Percentiles rank a stretch among this genome's conserved stretches.
phyloP scores from a whole-genome alignment of 129 eudicot genomes.

The Solidago caesia region DNA sequence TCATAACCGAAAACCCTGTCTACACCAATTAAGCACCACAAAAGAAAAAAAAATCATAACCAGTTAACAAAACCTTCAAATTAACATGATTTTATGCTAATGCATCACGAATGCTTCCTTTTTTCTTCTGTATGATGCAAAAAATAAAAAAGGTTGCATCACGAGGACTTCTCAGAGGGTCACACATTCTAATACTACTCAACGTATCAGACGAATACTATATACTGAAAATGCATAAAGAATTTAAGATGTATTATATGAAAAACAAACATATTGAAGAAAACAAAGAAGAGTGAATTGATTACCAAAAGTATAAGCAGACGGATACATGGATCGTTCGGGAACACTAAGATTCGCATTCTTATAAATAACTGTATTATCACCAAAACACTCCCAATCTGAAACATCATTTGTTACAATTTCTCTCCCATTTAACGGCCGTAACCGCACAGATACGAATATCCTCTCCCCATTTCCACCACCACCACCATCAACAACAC shows the following conservation, averaged over 20 bases:
- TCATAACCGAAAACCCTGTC: conserved; percentile 78
- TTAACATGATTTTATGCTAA: not conserved
- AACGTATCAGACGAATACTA: no score
- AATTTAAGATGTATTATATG: no score
- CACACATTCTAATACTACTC: no score
- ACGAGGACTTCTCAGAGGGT: no score
- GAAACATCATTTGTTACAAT: conserved; percentile 58
- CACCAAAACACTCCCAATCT: conserved; percentile 87
- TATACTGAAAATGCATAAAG: not conserved
- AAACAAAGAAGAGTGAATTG: not conserved
- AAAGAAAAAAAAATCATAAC: not conserved
- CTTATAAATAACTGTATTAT: conserved; percentile 60
- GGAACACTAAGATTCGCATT: conserved; percentile 44
- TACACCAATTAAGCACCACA: conserved; percentile 32
- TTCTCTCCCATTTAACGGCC: conserved; percentile 88
- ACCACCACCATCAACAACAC: conserved; percentile 48
- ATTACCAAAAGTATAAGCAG: conserved; percentile 86
- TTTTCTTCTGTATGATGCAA: no score
- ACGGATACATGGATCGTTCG: conserved; percentile 73
- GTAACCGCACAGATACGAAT: conserved; percentile 74
- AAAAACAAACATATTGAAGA: not conserved
- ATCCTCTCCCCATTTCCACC: conserved; percentile 56
- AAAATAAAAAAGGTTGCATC: not conserved
- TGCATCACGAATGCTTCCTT: no score
- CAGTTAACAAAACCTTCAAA: conserved; percentile 9